phyloP scores from a whole-genome alignment of 139 green algal genomes.

The Coccomyxa sp. region DNA sequence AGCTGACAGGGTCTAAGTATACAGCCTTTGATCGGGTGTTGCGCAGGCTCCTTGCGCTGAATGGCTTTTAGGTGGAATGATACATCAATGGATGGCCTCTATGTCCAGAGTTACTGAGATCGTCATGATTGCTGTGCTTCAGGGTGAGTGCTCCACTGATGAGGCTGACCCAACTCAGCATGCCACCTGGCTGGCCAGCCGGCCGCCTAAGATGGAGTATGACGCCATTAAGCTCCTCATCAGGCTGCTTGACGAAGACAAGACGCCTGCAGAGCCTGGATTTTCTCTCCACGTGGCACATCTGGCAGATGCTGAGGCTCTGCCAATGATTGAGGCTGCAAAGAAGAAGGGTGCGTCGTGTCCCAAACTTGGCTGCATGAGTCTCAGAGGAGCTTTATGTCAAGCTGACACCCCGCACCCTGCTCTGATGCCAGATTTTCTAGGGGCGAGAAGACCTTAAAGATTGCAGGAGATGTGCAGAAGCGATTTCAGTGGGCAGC shows the following conservation, averaged over 20 bases:
- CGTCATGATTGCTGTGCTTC: not conserved
- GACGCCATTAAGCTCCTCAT: slow-evolving; percentile 64
- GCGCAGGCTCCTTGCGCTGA: not conserved
- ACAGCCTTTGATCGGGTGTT: not conserved
- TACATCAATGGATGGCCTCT: not conserved
- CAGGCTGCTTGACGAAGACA: slow-evolving; percentile 32
- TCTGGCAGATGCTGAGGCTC: slow-evolving; percentile 40
- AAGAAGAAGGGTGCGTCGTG: slow-evolving; percentile 20
- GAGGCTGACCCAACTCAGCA: slow-evolving; percentile 59
- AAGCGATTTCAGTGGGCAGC: not conserved
- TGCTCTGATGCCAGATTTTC: no score
- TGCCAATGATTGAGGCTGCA: slow-evolving; percentile 25
- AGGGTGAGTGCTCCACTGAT: not conserved
- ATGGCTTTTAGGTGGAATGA: not conserved
- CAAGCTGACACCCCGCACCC: no score
- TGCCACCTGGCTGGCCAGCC: slow-evolving; percentile 63
- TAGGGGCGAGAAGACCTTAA: not conserved
- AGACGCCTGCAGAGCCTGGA: slow-evolving; percentile 21
- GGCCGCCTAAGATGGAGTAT: slow-evolving; percentile 72
- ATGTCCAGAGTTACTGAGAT: not conserved
- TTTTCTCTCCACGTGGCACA: slow-evolving; percentile 80
- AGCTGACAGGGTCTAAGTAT: no score
- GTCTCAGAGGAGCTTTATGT: no score
- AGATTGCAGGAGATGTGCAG: not conserved
- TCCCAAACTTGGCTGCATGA: no score